phyloP scores from a whole-genome alignment of 1,284 basidiomycete genomes.

The Exobasidium rhododendri region DNA sequence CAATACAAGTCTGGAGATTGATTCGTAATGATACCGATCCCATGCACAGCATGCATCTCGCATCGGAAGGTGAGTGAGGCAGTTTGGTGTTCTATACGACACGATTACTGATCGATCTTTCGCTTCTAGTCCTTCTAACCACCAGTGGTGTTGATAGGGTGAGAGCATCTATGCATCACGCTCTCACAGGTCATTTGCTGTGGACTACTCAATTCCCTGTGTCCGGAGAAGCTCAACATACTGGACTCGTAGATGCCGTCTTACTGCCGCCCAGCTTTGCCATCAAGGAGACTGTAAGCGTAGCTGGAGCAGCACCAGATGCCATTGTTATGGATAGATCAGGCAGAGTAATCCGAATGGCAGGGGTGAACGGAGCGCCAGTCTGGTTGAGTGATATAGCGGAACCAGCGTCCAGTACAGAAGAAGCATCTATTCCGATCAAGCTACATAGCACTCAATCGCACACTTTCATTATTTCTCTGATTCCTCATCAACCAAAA shows the following conservation, averaged over 20 bases:
- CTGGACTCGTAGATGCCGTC: conserved; percentile 29
- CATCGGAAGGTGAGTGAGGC: too few species aligned
- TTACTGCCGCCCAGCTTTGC: conserved; percentile 23
- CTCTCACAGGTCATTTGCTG: conserved; percentile 66
- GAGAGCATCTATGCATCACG: conserved; percentile 69
- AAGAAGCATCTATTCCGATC: conserved; percentile 9
- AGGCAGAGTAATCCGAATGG: conserved; percentile 26
- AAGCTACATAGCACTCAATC: background rate
- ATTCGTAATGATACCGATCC: conserved; percentile 67
- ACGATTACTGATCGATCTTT: conserved; percentile 53
- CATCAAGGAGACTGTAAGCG: conserved; percentile 4
- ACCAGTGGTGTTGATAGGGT: conserved; percentile 74
- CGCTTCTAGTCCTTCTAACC: conserved; percentile 56
- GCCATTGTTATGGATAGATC: conserved; percentile 33
- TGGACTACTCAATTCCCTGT: conserved; percentile 48
- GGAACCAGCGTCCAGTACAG: conserved; percentile 13
- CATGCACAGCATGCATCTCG: conserved; percentile 67
- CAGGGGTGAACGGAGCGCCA: conserved; percentile 11
- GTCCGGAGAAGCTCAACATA: conserved; percentile 26
- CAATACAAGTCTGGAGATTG: conserved; percentile 72
- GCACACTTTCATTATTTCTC: conserved; percentile 4
- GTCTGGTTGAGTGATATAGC: conserved; percentile 13
- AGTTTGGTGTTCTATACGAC: conserved; percentile 21
- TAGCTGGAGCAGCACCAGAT: conserved; percentile 18
- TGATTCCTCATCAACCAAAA: conserved; percentile 2